Evolutionary conservation across 2,329 filamentous ascomycete genomes (phyloP).

Genomic region (Pseudogymnoascus sp.): DNA sequence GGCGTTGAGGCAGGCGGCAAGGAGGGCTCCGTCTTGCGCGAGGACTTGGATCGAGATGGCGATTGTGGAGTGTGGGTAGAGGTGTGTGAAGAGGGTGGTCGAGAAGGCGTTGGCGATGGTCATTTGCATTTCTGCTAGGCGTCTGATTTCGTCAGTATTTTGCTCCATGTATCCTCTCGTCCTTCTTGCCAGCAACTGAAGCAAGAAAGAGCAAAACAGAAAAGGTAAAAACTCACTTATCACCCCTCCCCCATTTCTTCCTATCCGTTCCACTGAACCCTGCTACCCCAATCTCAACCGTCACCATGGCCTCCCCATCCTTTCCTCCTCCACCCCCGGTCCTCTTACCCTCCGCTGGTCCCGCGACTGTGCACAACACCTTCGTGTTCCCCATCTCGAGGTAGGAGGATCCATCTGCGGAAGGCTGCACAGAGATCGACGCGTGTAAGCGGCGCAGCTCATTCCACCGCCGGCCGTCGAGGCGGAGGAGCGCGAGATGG

Average conservation of each 20-base stretch:
- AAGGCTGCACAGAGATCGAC: conserved; percentile 85
- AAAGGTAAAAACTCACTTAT: conserved; percentile 55
- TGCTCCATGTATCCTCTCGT: neutral
- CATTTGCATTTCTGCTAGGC: conserved; percentile 71
- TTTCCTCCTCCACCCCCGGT: conserved; percentile 33
- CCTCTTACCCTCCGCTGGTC: conserved; percentile 64
- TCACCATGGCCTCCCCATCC: conserved; percentile 54
- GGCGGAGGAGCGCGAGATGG: conserved; percentile 72
- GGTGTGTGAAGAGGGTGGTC: conserved; percentile 70
- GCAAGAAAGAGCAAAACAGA: neutral
- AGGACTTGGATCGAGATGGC: conserved; percentile 78
- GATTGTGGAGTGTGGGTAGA: conserved; percentile 85
- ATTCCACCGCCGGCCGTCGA: conserved; percentile 89
- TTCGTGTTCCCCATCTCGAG: conserved; percentile 97
- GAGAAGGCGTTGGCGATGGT: conserved; percentile 72
- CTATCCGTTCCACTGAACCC: conserved; percentile 84
- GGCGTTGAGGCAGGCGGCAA: conserved; percentile 86
- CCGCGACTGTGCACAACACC: conserved; percentile 85
- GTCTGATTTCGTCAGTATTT: conserved; percentile 40
- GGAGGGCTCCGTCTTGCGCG: conserved; percentile 79
- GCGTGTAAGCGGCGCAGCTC: conserved; percentile 83
- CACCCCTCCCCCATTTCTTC: conserved; percentile 64
- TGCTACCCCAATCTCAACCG: conserved; percentile 75
- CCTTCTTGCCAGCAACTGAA: neutral
- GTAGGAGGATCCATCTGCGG: conserved; percentile 87